Conservation (phyloP, 2,329 filamentous ascomycete species). For the Trichophyton simii region DNA sequence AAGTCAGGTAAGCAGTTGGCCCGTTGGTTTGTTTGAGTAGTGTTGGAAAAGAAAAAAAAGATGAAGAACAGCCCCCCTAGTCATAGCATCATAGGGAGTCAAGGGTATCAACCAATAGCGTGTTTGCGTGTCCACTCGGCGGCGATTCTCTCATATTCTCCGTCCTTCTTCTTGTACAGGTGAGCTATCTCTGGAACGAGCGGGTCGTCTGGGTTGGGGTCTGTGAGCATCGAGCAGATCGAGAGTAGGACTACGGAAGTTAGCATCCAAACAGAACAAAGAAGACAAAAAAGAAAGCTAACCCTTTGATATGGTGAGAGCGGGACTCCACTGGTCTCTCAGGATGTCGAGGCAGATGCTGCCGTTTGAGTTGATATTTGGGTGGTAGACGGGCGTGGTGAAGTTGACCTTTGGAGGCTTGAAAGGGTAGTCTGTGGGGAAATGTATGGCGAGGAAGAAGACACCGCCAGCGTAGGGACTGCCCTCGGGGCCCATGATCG, state of each 20-base stretch:
- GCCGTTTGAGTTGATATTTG: constrained; percentile 99
- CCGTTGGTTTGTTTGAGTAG: too few relatives aligned
- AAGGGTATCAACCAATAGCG: constrained; percentile 55
- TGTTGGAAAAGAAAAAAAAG: too few relatives aligned
- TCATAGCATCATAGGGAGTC: not conserved
- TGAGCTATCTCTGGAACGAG: constrained; percentile 98
- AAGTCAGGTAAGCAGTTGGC: not conserved
- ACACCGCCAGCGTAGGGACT: constrained; percentile 96
- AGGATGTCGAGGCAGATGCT: constrained; percentile 98
- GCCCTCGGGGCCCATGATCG: constrained; percentile 98
- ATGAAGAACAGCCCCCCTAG: not conserved
- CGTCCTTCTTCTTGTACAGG: constrained; percentile 97
- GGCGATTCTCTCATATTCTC: constrained; percentile 89
- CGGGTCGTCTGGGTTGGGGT: constrained; percentile 97
- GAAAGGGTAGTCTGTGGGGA: constrained; percentile 99
- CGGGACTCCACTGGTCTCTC: constrained; percentile 97
- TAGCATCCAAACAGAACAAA: not conserved
- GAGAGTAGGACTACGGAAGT: constrained; percentile 4
- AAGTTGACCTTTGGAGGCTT: constrained; percentile 99
- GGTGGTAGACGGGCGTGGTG: constrained; percentile 98
- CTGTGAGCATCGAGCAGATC: constrained; percentile 97
- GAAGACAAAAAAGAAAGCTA: not conserved
- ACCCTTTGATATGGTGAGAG: constrained; percentile 98
- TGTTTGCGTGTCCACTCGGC: constrained; percentile 99
- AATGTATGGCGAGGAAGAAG: constrained; percentile 98